A percentile compares a stretch with the other conserved stretches of the same genome.
Conservation (phyloP, 2,329 filamentous ascomycete genomes). For the Ophiostoma piceae region DNA sequence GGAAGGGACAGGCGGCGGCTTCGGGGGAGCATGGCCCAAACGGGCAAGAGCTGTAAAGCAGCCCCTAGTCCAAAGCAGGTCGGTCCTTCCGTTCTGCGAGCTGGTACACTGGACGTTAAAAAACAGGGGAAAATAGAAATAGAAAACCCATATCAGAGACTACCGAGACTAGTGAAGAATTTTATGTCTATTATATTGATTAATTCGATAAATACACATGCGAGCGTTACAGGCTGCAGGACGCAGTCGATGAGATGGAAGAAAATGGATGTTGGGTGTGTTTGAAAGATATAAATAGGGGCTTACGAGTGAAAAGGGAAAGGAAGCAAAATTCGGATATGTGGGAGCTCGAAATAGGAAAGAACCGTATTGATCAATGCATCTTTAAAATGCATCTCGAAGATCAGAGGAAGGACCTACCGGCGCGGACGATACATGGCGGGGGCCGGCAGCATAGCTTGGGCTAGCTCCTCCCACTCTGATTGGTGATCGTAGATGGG, state of each 20-base stretch:
- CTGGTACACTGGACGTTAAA: neutral
- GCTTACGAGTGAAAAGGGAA: neutral
- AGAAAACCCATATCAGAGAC: neutral
- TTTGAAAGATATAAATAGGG: neutral
- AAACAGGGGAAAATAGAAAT: neutral
- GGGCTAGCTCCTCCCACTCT: neutral
- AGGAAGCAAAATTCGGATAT: neutral
- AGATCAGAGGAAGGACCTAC: neutral
- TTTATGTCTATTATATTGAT: neutral
- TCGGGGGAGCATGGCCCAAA: slow-evolving; percentile 9
- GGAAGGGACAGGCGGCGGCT: slow-evolving; percentile 9
- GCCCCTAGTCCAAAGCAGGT: slow-evolving; percentile 7
- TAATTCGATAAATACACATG: neutral
- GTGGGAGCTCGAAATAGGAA: neutral
- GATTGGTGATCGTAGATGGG: neutral
- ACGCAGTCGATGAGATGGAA: neutral
- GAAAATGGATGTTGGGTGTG: neutral
- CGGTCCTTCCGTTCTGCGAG: neutral
- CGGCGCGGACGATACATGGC: neutral
- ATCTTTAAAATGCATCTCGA: neutral
- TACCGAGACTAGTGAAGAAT: slow-evolving; percentile 12
- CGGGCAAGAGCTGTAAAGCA: neutral
- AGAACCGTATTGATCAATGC: neutral
- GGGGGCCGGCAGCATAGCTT: neutral
- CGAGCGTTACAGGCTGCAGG: neutral